A percentile compares a stretch with the other conserved stretches of the same genome.
Conservation (phyloP, 129 eudicot species). For the Tagetes erecta region DNA sequence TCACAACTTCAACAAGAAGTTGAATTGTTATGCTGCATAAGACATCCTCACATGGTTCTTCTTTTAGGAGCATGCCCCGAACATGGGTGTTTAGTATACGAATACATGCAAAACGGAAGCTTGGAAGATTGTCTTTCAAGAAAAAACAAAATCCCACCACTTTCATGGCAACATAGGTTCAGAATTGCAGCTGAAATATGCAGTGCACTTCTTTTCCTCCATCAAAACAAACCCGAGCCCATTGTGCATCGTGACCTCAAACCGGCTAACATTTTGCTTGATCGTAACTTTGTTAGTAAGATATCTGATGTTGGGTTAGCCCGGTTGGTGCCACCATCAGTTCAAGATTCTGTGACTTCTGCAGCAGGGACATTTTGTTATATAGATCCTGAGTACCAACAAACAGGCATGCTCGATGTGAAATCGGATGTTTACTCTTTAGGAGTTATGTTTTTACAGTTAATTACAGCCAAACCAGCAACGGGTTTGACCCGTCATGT, state of each 20-base stretch:
- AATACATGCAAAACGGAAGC: constrained; percentile 74
- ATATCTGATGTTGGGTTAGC: constrained; percentile 79
- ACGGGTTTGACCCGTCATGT: constrained; percentile 73
- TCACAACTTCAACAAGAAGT: constrained; percentile 81
- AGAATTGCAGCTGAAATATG: constrained; percentile 73
- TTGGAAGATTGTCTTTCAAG: constrained; percentile 62
- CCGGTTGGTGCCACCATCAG: constrained; percentile 66
- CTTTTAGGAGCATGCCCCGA: constrained; percentile 86
- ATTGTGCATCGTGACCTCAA: constrained; percentile 75
- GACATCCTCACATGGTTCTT: constrained; percentile 89
- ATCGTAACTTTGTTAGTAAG: constrained; percentile 65
- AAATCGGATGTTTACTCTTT: constrained; percentile 72
- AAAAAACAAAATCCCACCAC: constrained; percentile 48
- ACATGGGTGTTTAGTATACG: constrained; percentile 75
- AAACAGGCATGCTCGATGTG: constrained; percentile 78
- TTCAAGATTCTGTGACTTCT: constrained; percentile 63
- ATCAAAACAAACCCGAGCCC: constrained; percentile 76
- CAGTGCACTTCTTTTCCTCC: constrained; percentile 67
- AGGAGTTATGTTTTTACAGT: constrained; percentile 65
- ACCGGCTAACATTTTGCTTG: constrained; percentile 73
- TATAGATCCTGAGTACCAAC: constrained; percentile 82
- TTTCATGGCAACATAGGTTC: constrained; percentile 77
- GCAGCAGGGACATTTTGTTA: constrained; percentile 83
- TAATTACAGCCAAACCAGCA: constrained; percentile 58
- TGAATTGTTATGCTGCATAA: constrained; percentile 68